Evolutionary conservation across 345 rosid genomes (phyloP).

Genomic region (Citropsis articulata): DNA sequence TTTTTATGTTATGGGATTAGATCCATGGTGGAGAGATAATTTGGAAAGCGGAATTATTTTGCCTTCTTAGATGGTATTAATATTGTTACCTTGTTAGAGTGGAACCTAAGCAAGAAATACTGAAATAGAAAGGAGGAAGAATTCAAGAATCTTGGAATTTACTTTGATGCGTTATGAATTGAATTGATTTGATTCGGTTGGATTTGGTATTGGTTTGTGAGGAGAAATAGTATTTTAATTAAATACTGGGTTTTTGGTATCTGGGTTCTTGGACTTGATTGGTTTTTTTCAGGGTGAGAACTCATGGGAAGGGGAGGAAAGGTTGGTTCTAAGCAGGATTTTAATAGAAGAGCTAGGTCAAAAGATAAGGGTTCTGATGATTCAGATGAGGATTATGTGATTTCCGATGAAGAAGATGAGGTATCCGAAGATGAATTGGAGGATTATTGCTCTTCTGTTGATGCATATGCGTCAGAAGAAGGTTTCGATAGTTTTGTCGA

Average conservation of each 20-base stretch:
- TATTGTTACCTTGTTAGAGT: slow-evolving; percentile 35
- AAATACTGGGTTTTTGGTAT: slow-evolving; percentile 24
- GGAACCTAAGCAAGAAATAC: slow-evolving; percentile 31
- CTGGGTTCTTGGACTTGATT: slow-evolving; percentile 22
- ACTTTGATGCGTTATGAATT: slow-evolving; percentile 16
- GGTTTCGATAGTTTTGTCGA: slow-evolving; percentile 32
- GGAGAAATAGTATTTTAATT: slow-evolving; percentile 19
- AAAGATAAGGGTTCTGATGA: slow-evolving; percentile 71
- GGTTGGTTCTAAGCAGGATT: slow-evolving; percentile 44
- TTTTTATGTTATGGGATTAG: slow-evolving; percentile 14
- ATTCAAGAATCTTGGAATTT: slow-evolving; percentile 22
- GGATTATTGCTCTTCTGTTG: slow-evolving; percentile 50
- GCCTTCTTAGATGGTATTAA: slow-evolving; percentile 27
- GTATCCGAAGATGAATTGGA: slow-evolving; percentile 61
- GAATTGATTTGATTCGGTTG: slow-evolving; percentile 17
- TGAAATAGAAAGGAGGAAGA: slow-evolving; percentile 11
- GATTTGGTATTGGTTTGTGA: slow-evolving; percentile 19
- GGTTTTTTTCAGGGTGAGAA: slow-evolving; percentile 12
- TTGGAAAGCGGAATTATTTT: slow-evolving; percentile 11
- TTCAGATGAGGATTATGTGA: slow-evolving; percentile 96
- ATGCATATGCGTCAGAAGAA: slow-evolving; percentile 56
- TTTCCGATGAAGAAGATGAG: slow-evolving; percentile 65
- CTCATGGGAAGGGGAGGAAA: slow-evolving; percentile 86
- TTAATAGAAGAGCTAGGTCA: slow-evolving; percentile 45
- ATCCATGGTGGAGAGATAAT: slow-evolving; percentile 23